These are phyloP conservation scores for Epichloe festucae DNA, from an alignment of 2,329 filamentous ascomycete genomes.

Conservation along the genomic window DNA sequence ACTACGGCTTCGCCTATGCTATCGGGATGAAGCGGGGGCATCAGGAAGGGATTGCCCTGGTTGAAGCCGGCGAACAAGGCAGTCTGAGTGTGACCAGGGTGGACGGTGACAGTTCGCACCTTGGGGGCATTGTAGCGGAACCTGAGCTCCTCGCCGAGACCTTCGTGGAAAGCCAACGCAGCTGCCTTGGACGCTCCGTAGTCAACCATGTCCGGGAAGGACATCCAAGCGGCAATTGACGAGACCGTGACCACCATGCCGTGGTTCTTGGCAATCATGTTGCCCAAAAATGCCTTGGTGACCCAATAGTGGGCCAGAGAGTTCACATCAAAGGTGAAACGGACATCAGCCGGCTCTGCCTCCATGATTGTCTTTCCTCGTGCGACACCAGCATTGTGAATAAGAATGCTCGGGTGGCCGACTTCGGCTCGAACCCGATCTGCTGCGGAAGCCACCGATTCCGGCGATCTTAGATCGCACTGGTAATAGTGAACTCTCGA, in stretches of 20 bases:
- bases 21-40: constrained; percentile 24
- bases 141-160: constrained; percentile 42
- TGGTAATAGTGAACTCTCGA: constrained; percentile 53
- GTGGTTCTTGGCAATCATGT: constrained; percentile 50
- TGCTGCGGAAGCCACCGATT: constrained; percentile 38
- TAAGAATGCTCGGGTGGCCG: constrained; percentile 54
- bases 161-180: constrained; percentile 55
- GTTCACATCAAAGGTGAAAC: constrained; percentile 61
- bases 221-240: constrained; percentile 47
- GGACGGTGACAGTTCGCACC: constrained; percentile 54
- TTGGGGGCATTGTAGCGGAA: constrained; percentile 48
- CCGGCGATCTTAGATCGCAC: constrained; percentile 53
- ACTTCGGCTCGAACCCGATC: constrained; percentile 38
- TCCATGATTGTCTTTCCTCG: constrained; percentile 49
- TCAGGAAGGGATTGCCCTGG: constrained; percentile 29
- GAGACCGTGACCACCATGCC: constrained; percentile 63
- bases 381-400: constrained; percentile 59
- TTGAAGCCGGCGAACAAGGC: constrained; percentile 35
- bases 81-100: constrained; percentile 32
- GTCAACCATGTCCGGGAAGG: constrained; percentile 51
- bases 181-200: constrained; percentile 56
- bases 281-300: constrained; percentile 53
- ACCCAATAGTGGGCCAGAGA: constrained; percentile 54
- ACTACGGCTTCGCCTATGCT: constrained; percentile 34
- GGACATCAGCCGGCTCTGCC: constrained; percentile 42